A percentile compares a stretch with the other conserved stretches of the same genome.
phyloP scores from a whole-genome alignment of 805 yeast species.

The Dipodascus albidus region DNA sequence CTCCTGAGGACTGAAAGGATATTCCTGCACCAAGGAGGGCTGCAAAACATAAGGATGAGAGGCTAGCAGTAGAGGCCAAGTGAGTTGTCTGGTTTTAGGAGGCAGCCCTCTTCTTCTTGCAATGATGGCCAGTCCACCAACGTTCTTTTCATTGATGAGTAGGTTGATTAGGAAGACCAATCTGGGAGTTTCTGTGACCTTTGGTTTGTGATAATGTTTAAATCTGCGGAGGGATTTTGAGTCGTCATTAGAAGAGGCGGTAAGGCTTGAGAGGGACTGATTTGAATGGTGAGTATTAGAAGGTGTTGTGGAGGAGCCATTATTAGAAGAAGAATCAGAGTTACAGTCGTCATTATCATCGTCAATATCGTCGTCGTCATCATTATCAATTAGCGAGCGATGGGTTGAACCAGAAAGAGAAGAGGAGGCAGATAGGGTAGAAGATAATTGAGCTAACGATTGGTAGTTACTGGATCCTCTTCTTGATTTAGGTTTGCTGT shows the following conservation, averaged over 20 bases:
- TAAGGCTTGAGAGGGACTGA: not conserved
- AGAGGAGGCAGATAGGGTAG: constrained; percentile 17
- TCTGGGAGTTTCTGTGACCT: constrained; percentile 37
- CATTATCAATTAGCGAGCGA: not conserved
- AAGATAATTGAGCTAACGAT: constrained; percentile 10
- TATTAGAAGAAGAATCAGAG: not conserved
- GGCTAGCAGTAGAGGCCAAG: constrained; percentile 76
- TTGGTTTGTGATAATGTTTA: constrained; percentile 29
- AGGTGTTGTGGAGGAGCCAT: constrained; percentile 5
- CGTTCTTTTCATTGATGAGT: constrained; percentile 48
- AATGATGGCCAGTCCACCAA: constrained; percentile 62
- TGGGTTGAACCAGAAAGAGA: constrained; percentile 15
- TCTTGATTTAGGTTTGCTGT: not conserved
- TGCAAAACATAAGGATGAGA: constrained; percentile 76
- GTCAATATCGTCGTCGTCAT: not conserved
- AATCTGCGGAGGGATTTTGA: constrained; percentile 13
- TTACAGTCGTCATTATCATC: not conserved
- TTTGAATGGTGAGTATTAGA: not conserved
- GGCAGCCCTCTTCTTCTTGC: constrained; percentile 84
- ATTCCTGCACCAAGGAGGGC: constrained; percentile 61
- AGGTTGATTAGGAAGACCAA: constrained; percentile 43
- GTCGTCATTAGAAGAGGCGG: constrained; percentile 3
- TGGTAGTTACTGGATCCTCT: not conserved
- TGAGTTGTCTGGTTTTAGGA: constrained; percentile 59
- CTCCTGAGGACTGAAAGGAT: constrained; percentile 15